Evolutionary conservation across 2,329 filamentous ascomycete genomes (phyloP).

Genomic region (Hawksworthiomyces lignivorus): DNA sequence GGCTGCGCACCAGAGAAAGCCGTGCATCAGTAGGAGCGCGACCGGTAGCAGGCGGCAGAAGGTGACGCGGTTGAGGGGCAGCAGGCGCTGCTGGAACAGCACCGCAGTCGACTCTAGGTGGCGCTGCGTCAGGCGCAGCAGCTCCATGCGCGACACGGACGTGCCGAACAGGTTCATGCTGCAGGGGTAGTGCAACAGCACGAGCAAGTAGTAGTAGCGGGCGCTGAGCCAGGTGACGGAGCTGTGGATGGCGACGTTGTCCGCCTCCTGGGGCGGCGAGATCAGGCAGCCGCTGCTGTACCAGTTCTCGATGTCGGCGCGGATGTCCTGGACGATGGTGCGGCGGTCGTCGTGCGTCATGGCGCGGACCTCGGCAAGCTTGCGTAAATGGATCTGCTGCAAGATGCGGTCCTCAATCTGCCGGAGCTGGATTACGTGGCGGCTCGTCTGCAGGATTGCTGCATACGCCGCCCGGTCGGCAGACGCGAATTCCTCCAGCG

Average conservation of each 20-base stretch:
- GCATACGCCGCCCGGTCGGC: constrained; percentile 29
- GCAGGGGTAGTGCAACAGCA: constrained; percentile 35
- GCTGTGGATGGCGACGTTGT: constrained; percentile 37
- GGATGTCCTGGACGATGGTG: constrained; percentile 25
- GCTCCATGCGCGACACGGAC: constrained; percentile 24
- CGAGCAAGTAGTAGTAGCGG: constrained; percentile 36
- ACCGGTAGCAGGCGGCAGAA: constrained; percentile 32
- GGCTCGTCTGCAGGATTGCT: constrained; percentile 35
- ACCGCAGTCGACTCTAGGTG: constrained; percentile 34
- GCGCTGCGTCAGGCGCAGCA: constrained; percentile 32
- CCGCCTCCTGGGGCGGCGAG: constrained; percentile 29
- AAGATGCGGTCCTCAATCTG: constrained; percentile 36
- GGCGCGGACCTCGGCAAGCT: constrained; percentile 20
- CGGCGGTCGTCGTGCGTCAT: constrained; percentile 13
- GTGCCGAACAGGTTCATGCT: constrained; percentile 15
- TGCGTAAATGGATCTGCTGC: constrained; percentile 21
- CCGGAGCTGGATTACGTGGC: constrained; percentile 36
- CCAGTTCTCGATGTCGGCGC: constrained; percentile 39
- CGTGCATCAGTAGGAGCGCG: constrained; percentile 29
- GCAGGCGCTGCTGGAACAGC: constrained; percentile 33
- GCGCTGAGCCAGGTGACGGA: constrained; percentile 36
- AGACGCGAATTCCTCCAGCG: constrained; percentile 37
- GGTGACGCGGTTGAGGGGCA: constrained; percentile 35
- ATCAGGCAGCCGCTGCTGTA: constrained; percentile 38
- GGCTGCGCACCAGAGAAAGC: constrained; percentile 16